These are phyloP conservation scores for Amaranthus cruentus DNA, from an alignment of 148 eudicot genomes.

Conservation along the genomic window DNA sequence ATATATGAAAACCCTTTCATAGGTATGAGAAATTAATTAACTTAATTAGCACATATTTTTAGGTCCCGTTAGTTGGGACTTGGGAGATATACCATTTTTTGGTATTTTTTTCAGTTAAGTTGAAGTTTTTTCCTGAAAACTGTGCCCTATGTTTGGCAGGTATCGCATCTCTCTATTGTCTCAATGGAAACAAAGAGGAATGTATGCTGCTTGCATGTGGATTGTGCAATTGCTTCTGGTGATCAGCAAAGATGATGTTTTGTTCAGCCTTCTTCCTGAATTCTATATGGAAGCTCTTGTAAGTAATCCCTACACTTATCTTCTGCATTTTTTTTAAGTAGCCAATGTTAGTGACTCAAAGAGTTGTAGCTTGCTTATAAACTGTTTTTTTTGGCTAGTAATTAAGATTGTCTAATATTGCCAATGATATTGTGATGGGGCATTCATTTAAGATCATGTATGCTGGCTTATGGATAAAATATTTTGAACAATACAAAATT, in stretches of 20 bases:
- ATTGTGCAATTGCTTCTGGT: constrained; percentile 82
- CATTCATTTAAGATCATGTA: neutral
- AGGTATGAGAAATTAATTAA: neutral
- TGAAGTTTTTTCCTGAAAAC: neutral
- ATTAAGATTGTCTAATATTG: neutral
- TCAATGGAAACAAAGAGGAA: constrained; percentile 94
- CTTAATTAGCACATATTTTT: neutral
- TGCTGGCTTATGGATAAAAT: neutral
- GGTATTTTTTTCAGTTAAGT: neutral
- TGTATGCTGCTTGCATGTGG: constrained; percentile 91
- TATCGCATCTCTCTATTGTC: constrained; percentile 76
- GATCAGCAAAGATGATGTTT: constrained; percentile 73
- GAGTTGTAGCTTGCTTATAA: neutral
- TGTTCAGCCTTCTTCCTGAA: constrained; percentile 81
- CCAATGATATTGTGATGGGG: neutral
- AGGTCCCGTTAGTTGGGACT: neutral
- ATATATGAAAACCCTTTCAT: neutral
- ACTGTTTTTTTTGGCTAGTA: neutral
- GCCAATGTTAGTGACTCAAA: neutral
- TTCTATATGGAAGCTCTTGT: constrained; percentile 90
- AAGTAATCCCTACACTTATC: constrained; percentile 9
- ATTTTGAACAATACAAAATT: neutral
- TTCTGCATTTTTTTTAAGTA: constrained; percentile 6
- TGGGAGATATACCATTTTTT: neutral
- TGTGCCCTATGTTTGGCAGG: constrained; percentile 38